A percentile compares a stretch with the other conserved stretches of the same genome.
Evolutionary conservation across 441 rosid species (phyloP).

Genomic region (Mallotus japonicus): DNA sequence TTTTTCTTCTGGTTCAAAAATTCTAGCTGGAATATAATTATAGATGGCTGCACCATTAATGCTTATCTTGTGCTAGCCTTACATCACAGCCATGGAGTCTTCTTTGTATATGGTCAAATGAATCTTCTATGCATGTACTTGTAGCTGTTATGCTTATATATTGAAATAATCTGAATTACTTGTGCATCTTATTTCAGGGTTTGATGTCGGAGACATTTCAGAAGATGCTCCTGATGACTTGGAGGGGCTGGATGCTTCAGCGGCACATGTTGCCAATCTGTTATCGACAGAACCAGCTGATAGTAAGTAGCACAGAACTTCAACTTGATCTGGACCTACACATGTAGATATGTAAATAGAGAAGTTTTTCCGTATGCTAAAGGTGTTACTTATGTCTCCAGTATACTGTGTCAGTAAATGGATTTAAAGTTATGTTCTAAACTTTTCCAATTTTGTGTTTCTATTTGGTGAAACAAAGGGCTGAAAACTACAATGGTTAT

Average conservation of each 20-base stretch:
- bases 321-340: background rate
- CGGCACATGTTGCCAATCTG: conserved; percentile 78
- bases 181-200: conserved; percentile 54
- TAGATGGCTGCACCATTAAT: background rate
- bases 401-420: background rate
- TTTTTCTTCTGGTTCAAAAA: conserved; percentile 5
- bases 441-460: background rate
- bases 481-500: background rate
- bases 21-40: background rate
- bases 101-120: background rate
- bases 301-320: conserved; percentile 43
- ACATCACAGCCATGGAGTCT: conserved; percentile 5
- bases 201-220: conserved; percentile 67
- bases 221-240: conserved; percentile 77
- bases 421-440: background rate
- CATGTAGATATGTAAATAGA: background rate
- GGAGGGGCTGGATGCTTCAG: conserved; percentile 85
- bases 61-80: background rate
- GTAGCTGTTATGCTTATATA: background rate
- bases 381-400: background rate
- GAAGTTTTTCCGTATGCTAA: background rate
- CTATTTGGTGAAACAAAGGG: background rate
- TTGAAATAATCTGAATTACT: conserved; percentile 9
- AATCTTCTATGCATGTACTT: background rate
- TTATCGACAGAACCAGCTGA: conserved; percentile 83